These are phyloP conservation scores for Penstemon davidsonii DNA, from an alignment of 257 asterid genomes.

Conservation along the genomic window DNA sequence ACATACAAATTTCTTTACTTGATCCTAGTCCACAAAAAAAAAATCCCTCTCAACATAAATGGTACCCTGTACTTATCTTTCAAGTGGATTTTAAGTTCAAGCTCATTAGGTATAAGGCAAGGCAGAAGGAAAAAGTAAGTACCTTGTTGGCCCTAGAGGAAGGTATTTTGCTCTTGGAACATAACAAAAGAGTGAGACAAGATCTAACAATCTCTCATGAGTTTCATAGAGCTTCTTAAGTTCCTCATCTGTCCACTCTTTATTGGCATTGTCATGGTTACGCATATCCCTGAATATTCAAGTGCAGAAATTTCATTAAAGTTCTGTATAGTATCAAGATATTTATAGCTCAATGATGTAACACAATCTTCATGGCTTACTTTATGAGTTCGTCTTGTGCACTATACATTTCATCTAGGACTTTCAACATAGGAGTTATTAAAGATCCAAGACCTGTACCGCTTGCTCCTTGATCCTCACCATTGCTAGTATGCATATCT, in stretches of 20 bases:
- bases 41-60: too few relatives aligned
- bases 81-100: too few relatives aligned
- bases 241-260: conserved; percentile 97
- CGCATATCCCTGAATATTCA: conserved; percentile 85
- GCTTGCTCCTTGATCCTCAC: conserved; percentile 99
- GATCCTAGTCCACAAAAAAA: too few relatives aligned
- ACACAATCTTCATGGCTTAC: conserved; percentile 45
- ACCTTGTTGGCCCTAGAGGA: conserved; percentile 99
- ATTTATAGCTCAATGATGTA: conserved; percentile 7
- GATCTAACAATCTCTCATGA: conserved; percentile 90
- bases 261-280: conserved; percentile 95
- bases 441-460: conserved; percentile 98
- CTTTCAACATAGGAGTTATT: conserved; percentile 91
- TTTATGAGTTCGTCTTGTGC: conserved; percentile 96
- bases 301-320: conserved; percentile 25
- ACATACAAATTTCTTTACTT: too few relatives aligned
- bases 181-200: conserved; percentile 89
- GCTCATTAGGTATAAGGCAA: background rate
- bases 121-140: conserved; percentile 23
- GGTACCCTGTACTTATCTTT: too few relatives aligned
- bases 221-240: conserved; percentile 95
- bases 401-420: conserved; percentile 94
- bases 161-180: conserved; percentile 96
- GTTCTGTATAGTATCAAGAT: conserved; percentile 16
- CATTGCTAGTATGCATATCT: conserved; percentile 95